phyloP scores from a whole-genome alignment of 1,139 yeast genomes.

The Suhomyces coccinellae region DNA sequence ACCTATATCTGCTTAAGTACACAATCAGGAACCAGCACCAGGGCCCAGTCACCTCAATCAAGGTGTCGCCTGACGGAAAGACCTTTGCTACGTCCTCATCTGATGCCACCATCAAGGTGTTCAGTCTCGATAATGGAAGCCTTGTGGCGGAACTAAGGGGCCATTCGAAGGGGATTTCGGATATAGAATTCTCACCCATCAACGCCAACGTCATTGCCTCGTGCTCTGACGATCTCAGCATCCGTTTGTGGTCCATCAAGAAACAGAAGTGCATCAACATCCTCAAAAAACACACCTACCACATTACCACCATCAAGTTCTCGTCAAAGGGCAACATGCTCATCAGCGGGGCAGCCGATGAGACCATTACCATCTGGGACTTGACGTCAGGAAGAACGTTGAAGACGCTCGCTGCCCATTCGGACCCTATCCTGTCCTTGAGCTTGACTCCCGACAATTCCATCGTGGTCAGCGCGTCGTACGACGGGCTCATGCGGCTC shows the following conservation, averaged over 20 bases:
- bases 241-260: slow-evolving; percentile 68
- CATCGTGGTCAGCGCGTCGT: slow-evolving; percentile 81
- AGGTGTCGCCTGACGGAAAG: slow-evolving; percentile 66
- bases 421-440: slow-evolving; percentile 82
- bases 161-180: slow-evolving; percentile 70
- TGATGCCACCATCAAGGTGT: slow-evolving; percentile 40
- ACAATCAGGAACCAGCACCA: slow-evolving; percentile 7
- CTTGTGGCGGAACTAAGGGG: slow-evolving; percentile 49
- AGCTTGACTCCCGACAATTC: slow-evolving; percentile 79
- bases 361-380: slow-evolving; percentile 91
- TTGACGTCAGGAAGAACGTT: slow-evolving; percentile 66
- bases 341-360: slow-evolving; percentile 86
- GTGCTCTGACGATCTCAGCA: slow-evolving; percentile 82
- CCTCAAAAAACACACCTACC: slow-evolving; percentile 81
- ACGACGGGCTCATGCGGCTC: slow-evolving; percentile 85
- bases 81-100: slow-evolving; percentile 58
- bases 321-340: slow-evolving; percentile 75
- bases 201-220: slow-evolving; percentile 75
- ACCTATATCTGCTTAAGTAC: slow-evolving; percentile 14
- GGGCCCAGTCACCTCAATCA: slow-evolving; percentile 42
- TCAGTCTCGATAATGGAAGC: slow-evolving; percentile 32
- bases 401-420: slow-evolving; percentile 87
- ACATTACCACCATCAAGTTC: slow-evolving; percentile 72
- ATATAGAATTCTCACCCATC: slow-evolving; percentile 69
- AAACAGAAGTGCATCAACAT: slow-evolving; percentile 56